Base-by-base conservation (phyloP, 257 asterid species). In the Solanum peruvianum region DNA sequence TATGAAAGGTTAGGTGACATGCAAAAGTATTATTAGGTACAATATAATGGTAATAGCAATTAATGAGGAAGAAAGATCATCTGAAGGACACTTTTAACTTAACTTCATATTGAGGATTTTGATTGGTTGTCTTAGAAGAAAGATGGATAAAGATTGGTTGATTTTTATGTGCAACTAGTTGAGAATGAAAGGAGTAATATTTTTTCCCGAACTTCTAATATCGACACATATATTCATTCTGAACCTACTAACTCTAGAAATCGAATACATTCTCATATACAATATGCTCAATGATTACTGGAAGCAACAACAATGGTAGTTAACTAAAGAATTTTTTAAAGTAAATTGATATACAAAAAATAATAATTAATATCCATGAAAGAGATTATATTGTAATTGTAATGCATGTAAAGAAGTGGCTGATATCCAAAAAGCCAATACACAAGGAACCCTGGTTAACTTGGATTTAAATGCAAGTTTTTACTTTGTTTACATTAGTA, bases 381-480 rank as follows among this genome's bases (percentile, higher is more conserved):
- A 44, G 3, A 77, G n/a, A 77, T 20, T 71, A 86, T 84, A 16
- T 52, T 66, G 87, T 25, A 27, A 7, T 67, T 45, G 85, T 42
- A 67, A 25, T 67, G 67, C 85, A 70, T 23, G 45, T 52, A 39
- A 45, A 87, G 83, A 86, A 52, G 87, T 83, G 86, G 88, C 89
- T 86, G 88, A 49, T 80, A 58, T 31, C 25, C 84, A 87, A 75
- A 90, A 80, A 87, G 86, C 86, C 89, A 81, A 41, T 75, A 27
- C 87, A 89, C 77, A 58, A 81, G 89, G 76, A 66, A 11, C 42
- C 66, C 91, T 91, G 84, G 58, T 9, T 92, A 92, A 73, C 97
- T 93, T 95, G 92, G 90, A 94, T 87, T 91, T 35, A 82, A 94
- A 90, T 94, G 85, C 93, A 93, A 92, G 95, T 85, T 58, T 90